These are phyloP conservation scores for Porpolomopsis calyptriformis DNA, from an alignment of 768 basidiomycete species.

Conservation along the genomic window DNA sequence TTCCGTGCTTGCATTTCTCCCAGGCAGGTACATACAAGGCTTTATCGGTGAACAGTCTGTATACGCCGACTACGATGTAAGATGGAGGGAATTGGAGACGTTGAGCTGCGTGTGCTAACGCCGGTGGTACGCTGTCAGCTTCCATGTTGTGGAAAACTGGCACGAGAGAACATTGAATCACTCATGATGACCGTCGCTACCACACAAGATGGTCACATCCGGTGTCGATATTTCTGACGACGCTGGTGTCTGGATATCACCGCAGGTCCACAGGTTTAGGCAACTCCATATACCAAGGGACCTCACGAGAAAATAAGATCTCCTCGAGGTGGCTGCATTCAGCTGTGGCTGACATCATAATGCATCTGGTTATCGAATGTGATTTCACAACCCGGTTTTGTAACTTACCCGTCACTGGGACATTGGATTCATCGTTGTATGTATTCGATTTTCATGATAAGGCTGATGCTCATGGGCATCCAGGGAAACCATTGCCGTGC, in stretches of 20 bases:
- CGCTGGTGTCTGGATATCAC: no score
- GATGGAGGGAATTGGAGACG: constrained; percentile 71
- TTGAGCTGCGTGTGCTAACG: constrained; percentile 41
- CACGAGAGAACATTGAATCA: no score
- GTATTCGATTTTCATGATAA: background rate
- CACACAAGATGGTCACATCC: no score
- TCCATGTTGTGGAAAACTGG: constrained; percentile 19
- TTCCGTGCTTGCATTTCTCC: constrained; percentile 78
- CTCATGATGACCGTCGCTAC: no score
- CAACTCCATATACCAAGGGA: no score
- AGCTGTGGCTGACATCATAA: no score
- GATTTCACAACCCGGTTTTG: no score
- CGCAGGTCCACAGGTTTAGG: no score
- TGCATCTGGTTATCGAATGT: no score
- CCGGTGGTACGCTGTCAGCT: constrained; percentile 29
- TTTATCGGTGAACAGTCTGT: constrained; percentile 69
- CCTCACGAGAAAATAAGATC: no score
- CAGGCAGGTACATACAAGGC: constrained; percentile 64
- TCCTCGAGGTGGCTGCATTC: no score
- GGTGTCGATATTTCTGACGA: no score
- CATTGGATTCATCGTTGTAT: constrained; percentile 1
- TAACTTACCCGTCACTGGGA: constrained; percentile 24
- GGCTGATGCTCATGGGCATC: background rate
- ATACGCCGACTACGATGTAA: constrained; percentile 78
- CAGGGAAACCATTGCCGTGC: background rate